Base-by-base conservation (phyloP, 768 basidiomycete species). In the Rhizopogon sp. region DNA sequence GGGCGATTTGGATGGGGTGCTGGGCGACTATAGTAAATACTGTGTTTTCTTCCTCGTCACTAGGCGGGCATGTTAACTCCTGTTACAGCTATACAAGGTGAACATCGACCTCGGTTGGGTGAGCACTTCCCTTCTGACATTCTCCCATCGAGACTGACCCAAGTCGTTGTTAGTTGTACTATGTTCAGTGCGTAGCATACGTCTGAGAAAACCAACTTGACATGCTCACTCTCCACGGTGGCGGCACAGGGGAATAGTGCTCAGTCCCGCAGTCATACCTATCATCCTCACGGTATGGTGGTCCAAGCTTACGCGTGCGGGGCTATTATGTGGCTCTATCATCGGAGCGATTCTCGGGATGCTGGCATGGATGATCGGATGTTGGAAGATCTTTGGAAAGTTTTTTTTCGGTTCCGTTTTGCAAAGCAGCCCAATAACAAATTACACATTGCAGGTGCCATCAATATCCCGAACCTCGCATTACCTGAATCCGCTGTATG, bases 1-100 rank as follows among this genome's bases (percentile, higher is more conserved):
- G 70, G 72, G 72, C 70, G 3, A 63, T 74, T 37, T 74, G 72
- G 72, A 71, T 71, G 44, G 71, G 70, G 2, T 66, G 62, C 42
- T 74, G 72, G 72, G 64, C 66, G 9, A 68, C 67, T 2, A 73
- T 72, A 31, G 66, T 71, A 41, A 57, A 64, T 59, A 5, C 5
- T 10, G 2, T 37, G 25, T 25, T 25, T 25, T 25, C 25, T 39
- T 37, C 39, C 20, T 39, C 2, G 14, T 51, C 16, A 39, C 20
- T 28, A 31, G 25, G 4, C 7, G 35, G 14, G 22, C 6, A 16
- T 33, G 16, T 20, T 54, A 9, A 42, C 9, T 29, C 54, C 16
- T 14, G 10, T 16, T 10, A 3, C 11, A 69, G 68, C 65, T 73
- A 4, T 59, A 71, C 55, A 62, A 63, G 53, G 71, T 61, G 7